A percentile compares a stretch with the other conserved stretches of the same genome.
These are phyloP conservation scores for Cryphonectria nitschkei DNA, from an alignment of 2,329 filamentous ascomycete species.

Conservation along the genomic window DNA sequence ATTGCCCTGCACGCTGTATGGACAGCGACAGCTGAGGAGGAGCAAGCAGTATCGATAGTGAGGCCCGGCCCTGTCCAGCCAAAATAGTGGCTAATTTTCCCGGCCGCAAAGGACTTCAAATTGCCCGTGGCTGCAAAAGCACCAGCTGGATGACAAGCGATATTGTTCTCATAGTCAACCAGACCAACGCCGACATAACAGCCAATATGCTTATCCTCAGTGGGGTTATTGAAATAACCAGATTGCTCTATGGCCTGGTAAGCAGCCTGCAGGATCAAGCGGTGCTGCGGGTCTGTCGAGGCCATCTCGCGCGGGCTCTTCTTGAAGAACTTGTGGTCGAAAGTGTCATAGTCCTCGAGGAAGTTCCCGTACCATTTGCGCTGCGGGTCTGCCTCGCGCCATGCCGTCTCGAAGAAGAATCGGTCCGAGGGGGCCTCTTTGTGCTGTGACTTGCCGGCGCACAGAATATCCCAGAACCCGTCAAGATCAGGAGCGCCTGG, in stretches of 20 bases:
- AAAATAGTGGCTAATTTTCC: slow-evolving; percentile 41
- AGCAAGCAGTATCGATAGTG: slow-evolving; percentile 43
- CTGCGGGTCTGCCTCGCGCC: slow-evolving; percentile 5
- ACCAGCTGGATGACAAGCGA: slow-evolving; percentile 40
- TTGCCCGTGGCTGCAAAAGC: slow-evolving; percentile 42
- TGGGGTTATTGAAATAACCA: slow-evolving; percentile 29
- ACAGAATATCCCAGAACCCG: slow-evolving; percentile 31
- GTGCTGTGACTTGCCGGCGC: slow-evolving; percentile 22
- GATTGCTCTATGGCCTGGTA: slow-evolving; percentile 44
- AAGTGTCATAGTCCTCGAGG: slow-evolving; percentile 33
- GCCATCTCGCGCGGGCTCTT: slow-evolving; percentile 40
- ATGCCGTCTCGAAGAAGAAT: slow-evolving; percentile 24
- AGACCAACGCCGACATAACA: slow-evolving; percentile 42
- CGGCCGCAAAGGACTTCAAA: slow-evolving; percentile 34
- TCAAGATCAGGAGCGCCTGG: slow-evolving; percentile 34
- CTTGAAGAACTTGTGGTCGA: slow-evolving; percentile 48
- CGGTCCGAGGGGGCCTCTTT: slow-evolving; percentile 9
- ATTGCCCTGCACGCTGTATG: slow-evolving; percentile 41
- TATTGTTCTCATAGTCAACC: slow-evolving; percentile 46
- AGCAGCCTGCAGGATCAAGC: slow-evolving; percentile 42
- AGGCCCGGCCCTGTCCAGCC: slow-evolving; percentile 40
- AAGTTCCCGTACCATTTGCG: slow-evolving; percentile 34
- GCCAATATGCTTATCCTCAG: slow-evolving; percentile 35
- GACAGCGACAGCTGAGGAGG: slow-evolving; percentile 42
- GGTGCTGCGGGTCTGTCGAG: slow-evolving; percentile 46